These are phyloP conservation scores for Tolypocladium paradoxum DNA, from an alignment of 2,329 filamentous ascomycete genomes.

Conservation along the genomic window DNA sequence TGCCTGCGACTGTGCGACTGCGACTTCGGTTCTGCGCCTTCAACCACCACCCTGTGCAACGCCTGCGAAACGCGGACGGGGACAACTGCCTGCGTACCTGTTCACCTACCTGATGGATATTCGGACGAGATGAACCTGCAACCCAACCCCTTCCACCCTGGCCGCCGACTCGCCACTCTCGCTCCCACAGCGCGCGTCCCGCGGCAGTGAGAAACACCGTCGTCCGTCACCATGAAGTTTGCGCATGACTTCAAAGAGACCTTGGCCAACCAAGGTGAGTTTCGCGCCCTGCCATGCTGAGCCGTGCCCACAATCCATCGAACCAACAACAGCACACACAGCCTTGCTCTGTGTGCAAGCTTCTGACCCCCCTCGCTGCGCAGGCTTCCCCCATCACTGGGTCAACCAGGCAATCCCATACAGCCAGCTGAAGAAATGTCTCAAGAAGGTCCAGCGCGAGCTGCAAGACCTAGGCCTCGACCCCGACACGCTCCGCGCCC, in stretches of 20 bases:
- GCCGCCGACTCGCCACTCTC: not conserved
- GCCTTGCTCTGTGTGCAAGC: not conserved
- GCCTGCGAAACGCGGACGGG: not conserved
- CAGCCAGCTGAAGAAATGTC: constrained; percentile 76
- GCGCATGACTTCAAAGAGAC: constrained; percentile 65
- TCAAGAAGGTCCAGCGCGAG: constrained; percentile 69
- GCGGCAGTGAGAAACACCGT: not conserved
- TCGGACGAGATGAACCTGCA: not conserved
- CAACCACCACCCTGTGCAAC: not conserved
- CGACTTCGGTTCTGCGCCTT: not conserved
- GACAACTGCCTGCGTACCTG: not conserved
- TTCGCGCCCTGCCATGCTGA: not conserved
- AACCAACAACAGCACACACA: not conserved
- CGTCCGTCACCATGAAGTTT: constrained; percentile 61
- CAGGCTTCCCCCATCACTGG: constrained; percentile 62
- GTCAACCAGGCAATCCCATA: constrained; percentile 72
- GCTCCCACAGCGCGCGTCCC: not conserved
- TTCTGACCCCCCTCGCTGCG: not conserved
- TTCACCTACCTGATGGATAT: not conserved
- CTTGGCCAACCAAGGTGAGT: constrained; percentile 48
- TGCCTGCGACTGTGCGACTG: not conserved
- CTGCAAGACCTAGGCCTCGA: constrained; percentile 62
- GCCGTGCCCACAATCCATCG: too few relatives aligned
- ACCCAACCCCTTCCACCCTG: not conserved
- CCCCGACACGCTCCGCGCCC: constrained; percentile 54